Evolutionary conservation across 2,329 filamentous ascomycete species (phyloP), one percentile per base, ranked within the genome.

Genomic region (Penicillium sp.): DNA sequence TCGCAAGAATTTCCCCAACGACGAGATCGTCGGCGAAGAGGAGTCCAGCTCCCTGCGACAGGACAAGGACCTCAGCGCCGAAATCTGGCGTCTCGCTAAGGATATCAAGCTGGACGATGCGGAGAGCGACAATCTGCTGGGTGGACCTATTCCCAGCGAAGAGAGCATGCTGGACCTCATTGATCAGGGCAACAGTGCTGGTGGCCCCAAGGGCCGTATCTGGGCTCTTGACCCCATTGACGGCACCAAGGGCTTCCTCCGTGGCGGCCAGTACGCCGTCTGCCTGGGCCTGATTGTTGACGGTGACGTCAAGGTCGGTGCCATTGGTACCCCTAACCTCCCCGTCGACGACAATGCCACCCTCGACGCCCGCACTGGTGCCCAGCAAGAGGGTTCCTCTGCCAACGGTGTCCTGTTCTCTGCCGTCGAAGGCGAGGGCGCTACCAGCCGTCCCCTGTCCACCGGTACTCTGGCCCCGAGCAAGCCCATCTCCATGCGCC

Each of bases 181-280:
- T 56, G 82, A 84, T 62, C 73, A 76, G 58, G 82, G 82, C 29
- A 74, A 75, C 56, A 74, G 72, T 38, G 62, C 65, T 2, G 73
- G 73, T 56, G 72, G 73, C 36, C 52, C 68, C 45, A 69, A 69
- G 56, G 73, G 73, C 18, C 72, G 94, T 61, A 90, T 97, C 72
- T 99, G 94, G 94, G 89, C 93, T 38, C 85, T 99, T 52, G 94
- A 99, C 74, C 94, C 94, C 54, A 96, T 99, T 58, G 94, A 99
- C 73, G 94, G 94, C 61, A 99, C 94, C 49, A 96, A 96, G 77
- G 95, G 94, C 28, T 99, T 99, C 78, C 79, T 99, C 55, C 85
- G 95, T 57, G 94, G 94, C 48, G 95, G 92, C 36, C 94, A 99
- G 77, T 99, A 99, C 70, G 95, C 94, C 50, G 91, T 99, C 49